These are phyloP conservation scores for Hydnum rufescens DNA, from an alignment of 768 basidiomycete species.

Conservation along the genomic window DNA sequence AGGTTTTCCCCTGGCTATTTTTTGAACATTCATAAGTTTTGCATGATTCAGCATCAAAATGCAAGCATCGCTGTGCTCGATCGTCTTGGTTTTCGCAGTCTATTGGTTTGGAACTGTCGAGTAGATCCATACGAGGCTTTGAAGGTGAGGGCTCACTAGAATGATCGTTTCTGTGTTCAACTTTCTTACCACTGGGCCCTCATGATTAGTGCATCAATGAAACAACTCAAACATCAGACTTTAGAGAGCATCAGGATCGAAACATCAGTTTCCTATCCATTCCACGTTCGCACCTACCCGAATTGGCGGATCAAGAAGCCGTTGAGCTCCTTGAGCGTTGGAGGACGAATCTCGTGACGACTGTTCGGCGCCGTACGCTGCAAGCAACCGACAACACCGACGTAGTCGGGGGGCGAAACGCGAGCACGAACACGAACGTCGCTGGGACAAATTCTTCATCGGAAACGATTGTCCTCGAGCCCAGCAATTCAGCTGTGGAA, in stretches of 20 bases:
- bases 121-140: background rate
- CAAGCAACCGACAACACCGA: too few relatives aligned
- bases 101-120: background rate
- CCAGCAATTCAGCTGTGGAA: too few relatives aligned
- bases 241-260: background rate
- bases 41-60: background rate
- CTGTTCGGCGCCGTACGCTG: too few relatives aligned
- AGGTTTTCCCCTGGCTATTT: background rate
- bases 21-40: background rate
- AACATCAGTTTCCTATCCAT: background rate
- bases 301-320: background rate
- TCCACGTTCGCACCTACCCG: background rate
- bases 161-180: background rate
- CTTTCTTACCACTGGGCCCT: background rate
- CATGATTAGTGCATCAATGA: background rate
- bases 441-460: too few relatives aligned
- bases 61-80: background rate
- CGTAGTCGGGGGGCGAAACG: too few relatives aligned
- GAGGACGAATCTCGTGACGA: too few relatives aligned
- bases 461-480: too few relatives aligned
- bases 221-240: background rate
- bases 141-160: background rate
- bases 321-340: too few relatives aligned
- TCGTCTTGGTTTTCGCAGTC: background rate
- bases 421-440: too few relatives aligned